Conservation (phyloP, 164 flowering plant species). For the Chimonanthus salicifolius region DNA sequence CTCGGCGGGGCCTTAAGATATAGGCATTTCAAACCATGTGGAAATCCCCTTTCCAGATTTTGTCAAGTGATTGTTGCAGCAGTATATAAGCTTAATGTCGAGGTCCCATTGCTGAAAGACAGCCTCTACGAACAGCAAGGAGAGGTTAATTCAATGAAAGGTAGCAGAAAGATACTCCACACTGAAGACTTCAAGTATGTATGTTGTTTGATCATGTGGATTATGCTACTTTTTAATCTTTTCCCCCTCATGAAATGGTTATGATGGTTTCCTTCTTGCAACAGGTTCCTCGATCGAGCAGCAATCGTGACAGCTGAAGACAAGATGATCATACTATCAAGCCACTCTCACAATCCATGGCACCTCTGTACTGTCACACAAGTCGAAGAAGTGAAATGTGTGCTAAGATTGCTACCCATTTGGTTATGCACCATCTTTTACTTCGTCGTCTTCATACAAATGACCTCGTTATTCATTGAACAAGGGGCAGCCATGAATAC, state of each 20-base stretch:
- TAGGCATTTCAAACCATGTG: constrained; percentile 51
- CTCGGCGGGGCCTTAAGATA: constrained; percentile 39
- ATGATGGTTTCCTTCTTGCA: not conserved
- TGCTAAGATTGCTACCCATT: constrained; percentile 35
- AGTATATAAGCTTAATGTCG: constrained; percentile 35
- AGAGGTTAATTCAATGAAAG: constrained; percentile 61
- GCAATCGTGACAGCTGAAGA: constrained; percentile 41
- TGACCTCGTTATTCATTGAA: constrained; percentile 44
- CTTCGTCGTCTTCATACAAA: constrained; percentile 37
- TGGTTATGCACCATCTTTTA: constrained; percentile 45
- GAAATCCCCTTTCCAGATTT: constrained; percentile 75
- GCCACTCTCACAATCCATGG: constrained; percentile 27
- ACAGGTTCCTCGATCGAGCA: constrained; percentile 81
- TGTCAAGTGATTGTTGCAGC: constrained; percentile 72
- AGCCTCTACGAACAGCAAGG: constrained; percentile 62
- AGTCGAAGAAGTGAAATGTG: constrained; percentile 50
- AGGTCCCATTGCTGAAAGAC: constrained; percentile 19
- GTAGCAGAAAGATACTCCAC: constrained; percentile 68
- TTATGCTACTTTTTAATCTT: too few relatives aligned
- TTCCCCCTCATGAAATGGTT: not conserved
- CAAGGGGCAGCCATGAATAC: constrained; percentile 50
- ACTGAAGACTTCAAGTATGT: constrained; percentile 47
- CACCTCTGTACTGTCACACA: constrained; percentile 37
- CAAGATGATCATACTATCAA: not conserved
- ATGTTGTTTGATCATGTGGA: too few relatives aligned